Conservation (phyloP, 2,329 filamentous ascomycete species). For the Dactylellina haptotyla region DNA sequence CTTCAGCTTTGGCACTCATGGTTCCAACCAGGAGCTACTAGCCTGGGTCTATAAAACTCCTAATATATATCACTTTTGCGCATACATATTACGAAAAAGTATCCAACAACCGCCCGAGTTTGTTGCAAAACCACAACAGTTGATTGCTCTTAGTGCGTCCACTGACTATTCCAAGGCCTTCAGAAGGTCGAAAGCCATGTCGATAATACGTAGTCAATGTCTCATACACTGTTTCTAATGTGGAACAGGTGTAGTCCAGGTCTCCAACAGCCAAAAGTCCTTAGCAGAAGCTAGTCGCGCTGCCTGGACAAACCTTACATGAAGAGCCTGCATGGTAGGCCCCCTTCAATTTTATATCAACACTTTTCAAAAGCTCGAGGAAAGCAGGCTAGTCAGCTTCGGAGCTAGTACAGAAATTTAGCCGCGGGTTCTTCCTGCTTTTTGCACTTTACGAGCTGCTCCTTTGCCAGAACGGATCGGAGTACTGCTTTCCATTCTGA, state of each 20-base stretch:
- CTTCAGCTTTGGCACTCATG: constrained; percentile 16
- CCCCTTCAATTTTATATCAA: constrained; percentile 48
- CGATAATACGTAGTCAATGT: constrained; percentile 39
- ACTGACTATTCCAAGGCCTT: neutral
- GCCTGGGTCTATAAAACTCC: constrained; percentile 42
- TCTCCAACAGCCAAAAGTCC: constrained; percentile 52
- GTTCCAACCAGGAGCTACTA: constrained; percentile 26
- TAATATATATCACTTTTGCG: constrained; percentile 28
- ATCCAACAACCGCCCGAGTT: constrained; percentile 38
- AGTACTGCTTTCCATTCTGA: neutral
- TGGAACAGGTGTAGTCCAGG: constrained; percentile 46
- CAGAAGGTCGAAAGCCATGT: constrained; percentile 17
- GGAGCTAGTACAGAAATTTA: constrained; percentile 45
- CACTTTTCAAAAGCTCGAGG: constrained; percentile 26
- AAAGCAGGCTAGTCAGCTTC: constrained; percentile 35
- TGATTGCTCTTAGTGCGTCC: constrained; percentile 8
- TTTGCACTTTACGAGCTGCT: neutral
- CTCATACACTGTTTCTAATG: constrained; percentile 45
- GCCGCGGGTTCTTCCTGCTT: constrained; percentile 39
- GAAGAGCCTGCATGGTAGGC: constrained; percentile 31
- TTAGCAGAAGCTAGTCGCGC: constrained; percentile 51
- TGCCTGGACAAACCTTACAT: constrained; percentile 53
- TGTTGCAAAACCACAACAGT: constrained; percentile 44
- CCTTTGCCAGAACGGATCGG: neutral
- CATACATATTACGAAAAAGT: constrained; percentile 9